Conservation (phyloP, 2,329 filamentous ascomycete genomes). For the Emmonsia crescens region DNA sequence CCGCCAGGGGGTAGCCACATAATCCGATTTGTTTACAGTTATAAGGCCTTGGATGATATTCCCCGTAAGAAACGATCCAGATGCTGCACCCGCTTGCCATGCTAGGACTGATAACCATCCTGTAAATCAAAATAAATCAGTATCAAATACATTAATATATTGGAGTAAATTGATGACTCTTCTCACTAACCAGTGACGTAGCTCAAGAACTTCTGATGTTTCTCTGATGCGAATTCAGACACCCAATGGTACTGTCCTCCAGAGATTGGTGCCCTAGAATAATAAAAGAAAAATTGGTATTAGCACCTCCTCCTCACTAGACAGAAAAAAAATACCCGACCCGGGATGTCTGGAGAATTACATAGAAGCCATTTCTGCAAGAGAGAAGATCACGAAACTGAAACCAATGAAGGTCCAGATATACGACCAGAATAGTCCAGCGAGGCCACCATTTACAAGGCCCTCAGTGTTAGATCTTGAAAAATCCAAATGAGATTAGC, state of each 20-base stretch:
- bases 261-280: conserved; percentile 40
- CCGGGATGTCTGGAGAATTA: conserved; percentile 6
- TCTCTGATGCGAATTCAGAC: conserved; percentile 41
- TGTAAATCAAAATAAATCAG: conserved; percentile 16
- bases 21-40: conserved; percentile 21
- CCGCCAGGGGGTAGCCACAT: conserved; percentile 21
- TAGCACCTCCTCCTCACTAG: background rate
- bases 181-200: conserved; percentile 41
- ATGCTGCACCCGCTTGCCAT: conserved; percentile 22
- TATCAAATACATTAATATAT: conserved; percentile 24
- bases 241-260: conserved; percentile 52
- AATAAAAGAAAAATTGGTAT: background rate
- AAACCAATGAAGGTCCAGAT: conserved; percentile 51
- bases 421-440: conserved; percentile 22
- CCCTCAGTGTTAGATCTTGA: conserved; percentile 18
- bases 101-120: conserved; percentile 25
- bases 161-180: conserved; percentile 21
- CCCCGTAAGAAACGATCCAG: conserved; percentile 19
- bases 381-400: conserved; percentile 46
- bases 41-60: conserved; percentile 27
- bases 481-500: conserved; percentile 2
- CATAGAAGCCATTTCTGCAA: conserved; percentile 53
- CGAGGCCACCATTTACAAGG: conserved; percentile 14
- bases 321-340: background rate
- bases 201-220: conserved; percentile 43